Percentiles rank a stretch among this genome's conserved stretches.
These are phyloP conservation scores for Metschnikowia hibisci DNA, from an alignment of 805 yeast genomes.

Conservation along the genomic window DNA sequence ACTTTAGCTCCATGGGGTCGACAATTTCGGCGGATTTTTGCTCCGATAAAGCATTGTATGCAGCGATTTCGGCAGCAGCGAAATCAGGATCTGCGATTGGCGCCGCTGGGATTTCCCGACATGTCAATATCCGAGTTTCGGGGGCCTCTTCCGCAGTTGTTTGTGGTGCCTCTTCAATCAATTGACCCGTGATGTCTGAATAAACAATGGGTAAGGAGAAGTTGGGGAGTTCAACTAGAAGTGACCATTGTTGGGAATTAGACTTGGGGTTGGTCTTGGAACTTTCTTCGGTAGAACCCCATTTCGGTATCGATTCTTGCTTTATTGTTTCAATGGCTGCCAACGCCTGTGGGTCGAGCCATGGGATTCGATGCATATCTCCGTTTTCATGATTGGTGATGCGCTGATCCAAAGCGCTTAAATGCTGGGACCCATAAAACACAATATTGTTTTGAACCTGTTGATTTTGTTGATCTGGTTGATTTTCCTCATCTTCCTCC, in stretches of 20 bases:
- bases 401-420: conserved; percentile 16
- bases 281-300: too few species aligned
- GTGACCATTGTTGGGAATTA: conserved; percentile 22
- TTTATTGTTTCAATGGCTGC: conserved; percentile 35
- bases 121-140: conserved; percentile 5
- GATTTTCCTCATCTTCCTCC: background rate
- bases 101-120: background rate
- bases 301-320: too few species aligned
- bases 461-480: background rate
- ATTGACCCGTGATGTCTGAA: conserved; percentile 48
- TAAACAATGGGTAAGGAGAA: conserved; percentile 72
- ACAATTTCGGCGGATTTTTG: conserved; percentile 4
- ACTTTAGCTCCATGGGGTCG: conserved; percentile 88
- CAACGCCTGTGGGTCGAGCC: conserved; percentile 72
- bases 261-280: too few species aligned
- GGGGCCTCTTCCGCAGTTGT: conserved; percentile 19
- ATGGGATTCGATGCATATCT: conserved; percentile 54
- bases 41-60: conserved; percentile 8
- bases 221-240: conserved; percentile 47
- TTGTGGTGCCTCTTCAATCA: conserved; percentile 8
- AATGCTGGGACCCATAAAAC: too few species aligned
- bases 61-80: conserved; percentile 15
- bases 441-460: too few species aligned
- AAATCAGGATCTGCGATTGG: conserved; percentile 43
- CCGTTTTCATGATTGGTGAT: conserved; percentile 66